Evolutionary conservation across 441 rosid genomes (phyloP), one percentile per base, ranked within the genome.

Genomic region (Mallotus repandus): DNA sequence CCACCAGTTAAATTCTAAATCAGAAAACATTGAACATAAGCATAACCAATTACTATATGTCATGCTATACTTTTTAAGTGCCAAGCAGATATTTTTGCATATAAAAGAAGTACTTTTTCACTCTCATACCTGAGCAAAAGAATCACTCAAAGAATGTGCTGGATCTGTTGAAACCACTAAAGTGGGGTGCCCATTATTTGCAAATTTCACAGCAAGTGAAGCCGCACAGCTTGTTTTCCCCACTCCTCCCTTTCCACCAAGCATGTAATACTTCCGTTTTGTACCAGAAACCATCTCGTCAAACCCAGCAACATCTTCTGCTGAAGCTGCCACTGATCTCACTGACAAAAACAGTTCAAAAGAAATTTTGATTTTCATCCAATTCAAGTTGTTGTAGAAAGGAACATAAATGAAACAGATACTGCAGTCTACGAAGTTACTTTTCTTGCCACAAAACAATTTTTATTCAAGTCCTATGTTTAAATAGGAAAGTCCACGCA

Each of bases 231-330:
- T 94, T 5, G 97, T 94, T 84, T 94, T 94, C 55, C 98, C 98
- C 9, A 94, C 97, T 78, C 98, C 97, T 74, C 98, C 98, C 80
- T 94, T 94, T 55, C 98, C 98, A 29, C 98, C 98, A 3, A 94
- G 86, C 97, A 92, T 81, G 81, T 89, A 94, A 77, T 89, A 94
- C 86, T 90, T 94, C 18, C 97, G 85, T 68, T 76, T 77, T 16
- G 87, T 86, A n/a, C 89, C 93, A 9, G 82, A 74, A 63, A 82
- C 89, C 98, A 94, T 90, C 75, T 88, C 95, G 52, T 86, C 87
- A 72, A 92, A 94, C 64, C 86, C 95, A 19, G 90, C 79, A 18
- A 80, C 74, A 18, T 84, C 76, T 84, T 88, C 92, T 5, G 88
- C 48, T 22, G 97, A 84, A 66, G 85, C 87, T 58, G 83, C 89